These are phyloP conservation scores for Nectriaceae sp. DNA, from an alignment of 2,329 filamentous ascomycete genomes.

Conservation along the genomic window DNA sequence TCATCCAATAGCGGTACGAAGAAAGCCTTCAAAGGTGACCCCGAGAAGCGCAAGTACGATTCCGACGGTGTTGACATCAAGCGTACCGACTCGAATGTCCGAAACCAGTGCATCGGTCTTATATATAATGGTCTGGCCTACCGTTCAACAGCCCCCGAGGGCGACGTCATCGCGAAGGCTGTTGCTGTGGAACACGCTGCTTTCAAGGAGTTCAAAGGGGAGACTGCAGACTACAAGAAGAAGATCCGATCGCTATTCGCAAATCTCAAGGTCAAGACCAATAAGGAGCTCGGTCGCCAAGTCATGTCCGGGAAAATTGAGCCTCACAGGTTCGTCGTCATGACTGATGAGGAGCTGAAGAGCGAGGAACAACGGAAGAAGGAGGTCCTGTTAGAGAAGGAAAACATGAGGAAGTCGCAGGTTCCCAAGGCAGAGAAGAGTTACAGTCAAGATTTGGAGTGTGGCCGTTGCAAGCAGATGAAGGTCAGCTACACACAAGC, in stretches of 20 bases:
- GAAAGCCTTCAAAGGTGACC: conserved; percentile 61
- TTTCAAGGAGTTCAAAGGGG: conserved; percentile 68
- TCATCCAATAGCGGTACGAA: conserved; percentile 37
- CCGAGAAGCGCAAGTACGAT: conserved; percentile 79
- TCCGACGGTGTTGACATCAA: conserved; percentile 78
- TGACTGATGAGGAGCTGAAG: conserved; percentile 91
- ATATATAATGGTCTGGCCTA: conserved; percentile 88
- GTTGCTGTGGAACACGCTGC: conserved; percentile 84
- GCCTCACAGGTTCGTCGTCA: conserved; percentile 74
- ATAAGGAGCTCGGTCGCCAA: conserved; percentile 72
- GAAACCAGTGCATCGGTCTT: conserved; percentile 85
- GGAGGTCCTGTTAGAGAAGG: conserved; percentile 76
- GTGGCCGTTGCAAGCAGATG: conserved; percentile 88
- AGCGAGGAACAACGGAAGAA: conserved; percentile 77
- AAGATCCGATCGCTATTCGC: conserved; percentile 93
- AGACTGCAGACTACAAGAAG: conserved; percentile 74
- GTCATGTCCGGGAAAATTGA: conserved; percentile 76
- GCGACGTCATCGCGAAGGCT: conserved; percentile 70
- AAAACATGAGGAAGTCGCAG: conserved; percentile 98
- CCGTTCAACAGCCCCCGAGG: conserved; percentile 69
- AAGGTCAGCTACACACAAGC: conserved; percentile 96
- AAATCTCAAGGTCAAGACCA: conserved; percentile 92
- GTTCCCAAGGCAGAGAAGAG: conserved; percentile 89
- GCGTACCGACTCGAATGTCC: conserved; percentile 71
- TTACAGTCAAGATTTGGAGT: conserved; percentile 84